Percentiles rank a stretch among this genome's conserved stretches.
Evolutionary conservation across 1,139 yeast genomes (phyloP).

Genomic region (Debaryomyces fabryi): DNA sequence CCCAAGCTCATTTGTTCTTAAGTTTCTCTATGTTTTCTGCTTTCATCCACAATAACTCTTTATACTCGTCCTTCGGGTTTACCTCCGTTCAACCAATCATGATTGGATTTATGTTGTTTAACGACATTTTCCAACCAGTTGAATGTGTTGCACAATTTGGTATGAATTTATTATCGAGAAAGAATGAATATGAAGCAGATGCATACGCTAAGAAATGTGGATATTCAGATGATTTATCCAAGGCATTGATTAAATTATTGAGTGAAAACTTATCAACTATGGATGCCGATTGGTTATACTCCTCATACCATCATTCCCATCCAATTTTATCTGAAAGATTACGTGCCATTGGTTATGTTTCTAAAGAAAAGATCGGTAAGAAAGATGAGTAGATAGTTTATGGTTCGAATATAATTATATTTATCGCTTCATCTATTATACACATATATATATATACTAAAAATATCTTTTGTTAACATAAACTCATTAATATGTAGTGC

Average conservation of each 20-base stretch:
- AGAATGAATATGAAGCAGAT: slow-evolving; percentile 93
- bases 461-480: neutral
- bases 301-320: slow-evolving; percentile 87
- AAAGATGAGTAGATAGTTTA: slow-evolving; percentile 10
- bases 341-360: slow-evolving; percentile 61
- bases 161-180: slow-evolving; percentile 73
- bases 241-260: slow-evolving; percentile 73
- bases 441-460: slow-evolving; percentile 1
- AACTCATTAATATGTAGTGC: neutral
- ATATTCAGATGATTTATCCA: slow-evolving; percentile 65
- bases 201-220: slow-evolving; percentile 77
- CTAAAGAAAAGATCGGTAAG: slow-evolving; percentile 47
- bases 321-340: slow-evolving; percentile 91
- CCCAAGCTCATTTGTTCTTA: slow-evolving; percentile 65
- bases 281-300: slow-evolving; percentile 87
- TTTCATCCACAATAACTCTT: slow-evolving; percentile 75
- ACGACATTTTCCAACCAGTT: slow-evolving; percentile 75
- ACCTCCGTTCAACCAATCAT: slow-evolving; percentile 62
- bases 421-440: slow-evolving; percentile 4
- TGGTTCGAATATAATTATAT: neutral
- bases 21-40: slow-evolving; percentile 75
- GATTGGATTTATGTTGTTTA: slow-evolving; percentile 77
- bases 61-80: slow-evolving; percentile 82
- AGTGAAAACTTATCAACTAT: slow-evolving; percentile 79
- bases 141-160: slow-evolving; percentile 68